Evolutionary conservation across 805 yeast species (phyloP).

Genomic region (Maudiozyma saulgeensis): DNA sequence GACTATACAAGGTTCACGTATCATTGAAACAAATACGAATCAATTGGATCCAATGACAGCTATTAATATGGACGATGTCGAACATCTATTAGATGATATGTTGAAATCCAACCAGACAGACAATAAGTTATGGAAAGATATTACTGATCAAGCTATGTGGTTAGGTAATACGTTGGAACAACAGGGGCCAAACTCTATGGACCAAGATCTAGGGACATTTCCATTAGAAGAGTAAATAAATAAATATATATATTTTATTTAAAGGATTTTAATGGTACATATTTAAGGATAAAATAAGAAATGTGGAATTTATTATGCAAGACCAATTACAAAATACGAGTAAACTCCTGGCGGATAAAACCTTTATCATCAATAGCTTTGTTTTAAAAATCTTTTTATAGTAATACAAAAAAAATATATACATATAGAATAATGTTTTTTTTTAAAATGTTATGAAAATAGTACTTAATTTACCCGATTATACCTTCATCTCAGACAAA

Average conservation of each 20-base stretch:
- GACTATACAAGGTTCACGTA: conserved; percentile 9
- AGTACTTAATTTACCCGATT: conserved; percentile 1
- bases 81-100: conserved; percentile 25
- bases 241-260: too few relatives aligned
- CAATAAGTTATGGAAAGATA: conserved; percentile 62
- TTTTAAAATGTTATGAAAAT: neutral
- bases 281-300: too few relatives aligned
- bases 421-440: neutral
- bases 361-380: too few relatives aligned
- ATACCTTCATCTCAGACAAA: conserved; percentile 39
- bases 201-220: conserved; percentile 16
- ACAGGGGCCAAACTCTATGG: conserved; percentile 19
- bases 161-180: conserved; percentile 36
- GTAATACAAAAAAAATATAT: neutral
- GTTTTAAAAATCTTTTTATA: neutral
- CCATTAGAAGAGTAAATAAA: conserved; percentile 1
- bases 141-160: conserved; percentile 73
- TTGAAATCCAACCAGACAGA: conserved; percentile 34
- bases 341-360: too few relatives aligned
- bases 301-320: too few relatives aligned
- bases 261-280: too few relatives aligned
- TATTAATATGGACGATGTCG: conserved; percentile 28
- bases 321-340: too few relatives aligned
- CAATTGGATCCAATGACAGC: conserved; percentile 26
- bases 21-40: conserved; percentile 22